Evolutionary conservation across 2,329 filamentous ascomycete species (phyloP).

Genomic region (Blastomyces emzantsi): DNA sequence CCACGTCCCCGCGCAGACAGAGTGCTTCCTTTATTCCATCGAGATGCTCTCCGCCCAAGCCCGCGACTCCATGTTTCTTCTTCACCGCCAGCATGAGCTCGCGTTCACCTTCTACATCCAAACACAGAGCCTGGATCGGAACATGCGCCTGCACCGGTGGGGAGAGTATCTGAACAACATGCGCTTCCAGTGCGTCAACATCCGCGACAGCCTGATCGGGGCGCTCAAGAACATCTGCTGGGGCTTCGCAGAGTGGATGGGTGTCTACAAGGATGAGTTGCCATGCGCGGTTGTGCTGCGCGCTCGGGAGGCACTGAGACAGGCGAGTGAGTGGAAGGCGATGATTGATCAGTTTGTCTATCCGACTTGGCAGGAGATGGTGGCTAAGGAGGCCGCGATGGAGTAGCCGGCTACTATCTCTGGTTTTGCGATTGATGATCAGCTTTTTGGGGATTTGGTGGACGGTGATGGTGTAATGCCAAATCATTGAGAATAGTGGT

Average conservation of each 20-base stretch:
- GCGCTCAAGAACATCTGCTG: background rate
- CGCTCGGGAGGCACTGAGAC: background rate
- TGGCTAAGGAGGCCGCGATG: background rate
- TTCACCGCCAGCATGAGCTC: background rate
- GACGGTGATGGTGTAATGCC: background rate
- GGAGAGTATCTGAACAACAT: conserved; percentile 2
- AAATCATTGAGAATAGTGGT: background rate
- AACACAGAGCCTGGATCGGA: background rate
- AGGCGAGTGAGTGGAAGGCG: background rate
- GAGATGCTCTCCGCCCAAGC: background rate
- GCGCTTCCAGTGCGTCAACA: conserved; percentile 5
- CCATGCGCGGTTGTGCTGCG: background rate
- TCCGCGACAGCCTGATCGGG: background rate
- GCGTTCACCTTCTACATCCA: background rate
- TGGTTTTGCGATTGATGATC: background rate
- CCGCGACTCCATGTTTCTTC: background rate
- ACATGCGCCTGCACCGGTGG: background rate
- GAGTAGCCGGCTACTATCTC: background rate
- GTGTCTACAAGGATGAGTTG: background rate
- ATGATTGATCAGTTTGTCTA: conserved; percentile 1
- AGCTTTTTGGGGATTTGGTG: background rate
- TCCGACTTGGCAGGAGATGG: conserved; percentile 4
- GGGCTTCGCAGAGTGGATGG: conserved; percentile 5
- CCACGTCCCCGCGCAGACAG: background rate
- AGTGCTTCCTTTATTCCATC: background rate